Evolutionary conservation across 2,329 filamentous ascomycete species (phyloP), one percentile per base, ranked within the genome.

Genomic region (Monosporascus sp.): DNA sequence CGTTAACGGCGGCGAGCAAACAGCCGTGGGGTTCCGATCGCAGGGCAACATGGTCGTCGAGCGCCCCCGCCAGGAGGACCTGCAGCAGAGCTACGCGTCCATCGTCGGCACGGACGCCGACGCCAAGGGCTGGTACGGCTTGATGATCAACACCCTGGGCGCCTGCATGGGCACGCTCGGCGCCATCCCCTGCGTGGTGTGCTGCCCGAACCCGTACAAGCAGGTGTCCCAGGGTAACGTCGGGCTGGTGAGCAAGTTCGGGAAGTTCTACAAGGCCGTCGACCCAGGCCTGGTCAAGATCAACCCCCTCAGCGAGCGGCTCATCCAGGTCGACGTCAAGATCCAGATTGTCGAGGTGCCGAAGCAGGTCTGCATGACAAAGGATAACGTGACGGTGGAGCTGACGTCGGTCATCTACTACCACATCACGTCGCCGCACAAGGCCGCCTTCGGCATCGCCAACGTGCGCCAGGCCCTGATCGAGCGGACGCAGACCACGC

Each of bases 331-430:
- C 68, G 94, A 99, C 71, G 94, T 99, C 75, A 99, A 97, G 84
- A 97, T 97, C 63, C 94, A 99, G 76, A 97, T 96, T 60, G 90
- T 95, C 49, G 88, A 99, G 78, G 94, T 99, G 24, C 93, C 93
- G 18, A 85, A 92, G 74, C 94, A 99, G 74, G 85, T 93, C 57
- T 97, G 94, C 80, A 99, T 99, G 92, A 99, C 94, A 71, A 97
- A 97, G 77, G 94, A 99, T 79, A 99, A 99, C 66, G 94, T 97
- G 58, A 96, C 89, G 46, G 80, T 99, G 43, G 87, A 92, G 64
- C 80, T 99, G 61, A 97, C 92, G 47, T 96, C 90, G 6, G 94
- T 99, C 69, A 97, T 99, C 75, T 99, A 99, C 82, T 99, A 99
- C 78, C 92, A 96, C 79, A 93, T 99, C 67, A 89, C 87, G 52